A percentile compares a stretch with the other conserved stretches of the same genome.
Conservation (phyloP, 495 filamentous ascomycete genomes). For the Penicillium pulvis region DNA sequence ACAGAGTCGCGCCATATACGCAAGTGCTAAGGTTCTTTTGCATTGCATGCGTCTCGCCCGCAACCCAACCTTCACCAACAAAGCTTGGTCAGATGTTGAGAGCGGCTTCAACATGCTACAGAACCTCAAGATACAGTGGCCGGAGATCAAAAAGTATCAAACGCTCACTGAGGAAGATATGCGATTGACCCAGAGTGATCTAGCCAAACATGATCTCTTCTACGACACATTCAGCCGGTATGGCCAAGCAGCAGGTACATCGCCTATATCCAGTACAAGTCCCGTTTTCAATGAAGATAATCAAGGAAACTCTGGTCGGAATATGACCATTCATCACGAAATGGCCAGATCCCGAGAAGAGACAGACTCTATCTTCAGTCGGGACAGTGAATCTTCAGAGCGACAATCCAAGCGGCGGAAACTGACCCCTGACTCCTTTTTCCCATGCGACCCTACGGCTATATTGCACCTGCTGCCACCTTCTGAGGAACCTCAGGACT, state of each 20-base stretch:
- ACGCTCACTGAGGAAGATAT: constrained; percentile 12
- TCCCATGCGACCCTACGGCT: constrained; percentile 1
- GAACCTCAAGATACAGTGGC: constrained; percentile 19
- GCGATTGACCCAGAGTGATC: constrained; percentile 8
- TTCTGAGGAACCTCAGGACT: not conserved
- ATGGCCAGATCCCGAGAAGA: not conserved
- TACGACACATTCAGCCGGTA: constrained; percentile 5
- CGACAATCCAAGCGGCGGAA: constrained; percentile 4
- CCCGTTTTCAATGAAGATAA: not conserved
- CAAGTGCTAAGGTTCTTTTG: constrained; percentile 12
- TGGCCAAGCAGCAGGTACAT: not conserved
- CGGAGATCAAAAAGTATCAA: constrained; percentile 20
- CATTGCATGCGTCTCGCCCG: constrained; percentile 18
- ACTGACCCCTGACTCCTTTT: constrained; percentile 1
- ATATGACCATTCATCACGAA: not conserved
- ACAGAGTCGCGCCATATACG: constrained; percentile 15
- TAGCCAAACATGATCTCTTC: constrained; percentile 9
- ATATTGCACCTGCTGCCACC: not conserved
- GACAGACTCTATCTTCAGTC: not conserved
- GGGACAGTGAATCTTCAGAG: not conserved
- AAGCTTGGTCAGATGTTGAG: constrained; percentile 17
- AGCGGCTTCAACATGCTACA: constrained; percentile 13
- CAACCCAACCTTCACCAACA: constrained; percentile 12
- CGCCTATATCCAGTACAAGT: not conserved
- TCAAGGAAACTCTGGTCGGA: not conserved